Base-by-base conservation (phyloP, 2,329 filamentous ascomycete species). In the Ophiostoma triangulosporum region DNA sequence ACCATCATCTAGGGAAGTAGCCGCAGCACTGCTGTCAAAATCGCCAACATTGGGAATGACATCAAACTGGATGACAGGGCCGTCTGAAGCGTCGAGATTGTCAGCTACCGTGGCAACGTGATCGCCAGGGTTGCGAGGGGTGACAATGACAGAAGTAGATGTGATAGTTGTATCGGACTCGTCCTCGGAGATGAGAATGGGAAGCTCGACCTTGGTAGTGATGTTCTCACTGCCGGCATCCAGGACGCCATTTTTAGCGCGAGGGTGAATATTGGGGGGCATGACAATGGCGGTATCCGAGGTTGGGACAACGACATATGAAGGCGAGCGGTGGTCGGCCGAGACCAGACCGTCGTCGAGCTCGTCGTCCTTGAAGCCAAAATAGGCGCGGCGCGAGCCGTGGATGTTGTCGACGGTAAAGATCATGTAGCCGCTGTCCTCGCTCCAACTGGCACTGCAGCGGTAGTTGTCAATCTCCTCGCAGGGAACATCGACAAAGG, bases 371-470 rank as follows among this genome's bases (percentile, higher is more conserved):
- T 20, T 36, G 50, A 61, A 63, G 22, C 48, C 55, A 36, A 64
- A 62, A 49, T 59, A 63, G 1, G 60, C 60, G 22, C 57, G 57
- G 17, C 45, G 54, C 7, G 46, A 38, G 4, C 48, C 22, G 1
- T 33, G 35, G 1, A 55, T 22, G 46, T 63, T 59, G 29, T 60
- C 60, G 6, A 60, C 27, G 1, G 60, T 59, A 2, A 64, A 33
- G 9, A 60, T 57, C 52, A 61, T 54, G 52, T 60, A 62, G 5
- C 57, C 57, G 3, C 26, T 46, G 29, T 50, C 43, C 29, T 43
- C 24, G 48, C 59, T 55, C 56, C 57, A 64, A 17, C 56, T 59
- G 33, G 58, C 60, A 35, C 57, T 59, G 40, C 60, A 43, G 24
- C 20, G 48, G 53, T 61, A 62, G 3, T 55, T 36, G 31, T 52